These are phyloP conservation scores for Lepiota brunneoincarnata DNA, from an alignment of 768 basidiomycete species.

Conservation along the genomic window DNA sequence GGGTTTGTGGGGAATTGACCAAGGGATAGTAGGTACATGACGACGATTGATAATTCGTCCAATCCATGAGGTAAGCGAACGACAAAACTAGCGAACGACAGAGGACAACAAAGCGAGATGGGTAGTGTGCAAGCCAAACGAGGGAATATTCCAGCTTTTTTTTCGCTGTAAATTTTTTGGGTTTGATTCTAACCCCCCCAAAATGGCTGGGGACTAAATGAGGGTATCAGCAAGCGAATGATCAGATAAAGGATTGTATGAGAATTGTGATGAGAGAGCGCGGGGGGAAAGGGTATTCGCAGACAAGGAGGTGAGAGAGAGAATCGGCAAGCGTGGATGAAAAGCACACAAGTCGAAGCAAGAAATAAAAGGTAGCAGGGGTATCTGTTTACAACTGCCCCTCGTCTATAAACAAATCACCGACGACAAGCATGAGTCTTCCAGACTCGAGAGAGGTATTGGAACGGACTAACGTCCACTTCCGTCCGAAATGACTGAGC, in stretches of 20 bases:
- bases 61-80: no score
- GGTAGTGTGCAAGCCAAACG: no score
- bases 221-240: neutral
- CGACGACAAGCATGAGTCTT: neutral
- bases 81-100: no score
- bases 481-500: conserved; percentile 4
- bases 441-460: neutral
- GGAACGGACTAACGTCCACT: conserved; percentile 2
- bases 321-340: neutral
- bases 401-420: conserved; percentile 2
- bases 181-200: no score
- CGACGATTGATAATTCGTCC: neutral
- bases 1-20: neutral
- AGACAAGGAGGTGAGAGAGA: neutral
- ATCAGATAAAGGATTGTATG: neutral
- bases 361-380: neutral
- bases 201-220: neutral
- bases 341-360: neutral
- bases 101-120: no score
- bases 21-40: neutral
- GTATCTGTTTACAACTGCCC: neutral
- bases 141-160: no score
- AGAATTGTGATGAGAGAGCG: neutral
- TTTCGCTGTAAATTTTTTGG: no score
- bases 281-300: neutral